Conservation (phyloP, 805 yeast genomes). For the Candida vartiovaarae region DNA sequence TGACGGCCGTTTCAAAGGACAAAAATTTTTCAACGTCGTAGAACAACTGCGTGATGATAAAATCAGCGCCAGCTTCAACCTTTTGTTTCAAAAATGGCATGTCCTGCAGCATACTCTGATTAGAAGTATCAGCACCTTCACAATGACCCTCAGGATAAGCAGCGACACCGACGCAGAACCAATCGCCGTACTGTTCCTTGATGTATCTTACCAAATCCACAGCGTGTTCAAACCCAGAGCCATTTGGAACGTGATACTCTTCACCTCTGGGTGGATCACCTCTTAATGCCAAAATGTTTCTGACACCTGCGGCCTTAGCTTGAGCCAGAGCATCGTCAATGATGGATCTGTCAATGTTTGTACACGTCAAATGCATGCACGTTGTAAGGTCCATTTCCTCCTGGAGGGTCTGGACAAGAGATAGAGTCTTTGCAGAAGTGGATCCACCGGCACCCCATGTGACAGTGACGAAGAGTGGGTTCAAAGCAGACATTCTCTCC, state of each 20-base stretch:
- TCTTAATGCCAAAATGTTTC: conserved; percentile 84
- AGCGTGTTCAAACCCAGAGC: conserved; percentile 56
- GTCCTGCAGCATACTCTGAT: conserved; percentile 40
- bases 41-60: conserved; percentile 94
- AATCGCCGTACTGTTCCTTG: conserved; percentile 60
- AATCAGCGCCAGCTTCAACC: conserved; percentile 90
- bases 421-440: conserved; percentile 79
- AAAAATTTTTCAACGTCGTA: conserved; percentile 81
- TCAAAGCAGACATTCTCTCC: conserved; percentile 79
- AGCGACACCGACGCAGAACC: conserved; percentile 93
- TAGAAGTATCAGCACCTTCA: conserved; percentile 67
- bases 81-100: conserved; percentile 71
- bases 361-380: conserved; percentile 92
- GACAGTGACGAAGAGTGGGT: conserved; percentile 84
- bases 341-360: conserved; percentile 73
- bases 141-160: conserved; percentile 99
- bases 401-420: conserved; percentile 73
- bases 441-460: conserved; percentile 99
- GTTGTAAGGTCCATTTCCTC: conserved; percentile 76
- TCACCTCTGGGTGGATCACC: conserved; percentile 90
- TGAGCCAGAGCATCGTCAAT: conserved; percentile 71
- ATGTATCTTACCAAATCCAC: conserved; percentile 83
- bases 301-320: conserved; percentile 74
- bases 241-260: conserved; percentile 45
- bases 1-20: conserved; percentile 49